These are phyloP conservation scores for Agrocybe praecox DNA, from an alignment of 768 basidiomycete genomes.

Conservation along the genomic window DNA sequence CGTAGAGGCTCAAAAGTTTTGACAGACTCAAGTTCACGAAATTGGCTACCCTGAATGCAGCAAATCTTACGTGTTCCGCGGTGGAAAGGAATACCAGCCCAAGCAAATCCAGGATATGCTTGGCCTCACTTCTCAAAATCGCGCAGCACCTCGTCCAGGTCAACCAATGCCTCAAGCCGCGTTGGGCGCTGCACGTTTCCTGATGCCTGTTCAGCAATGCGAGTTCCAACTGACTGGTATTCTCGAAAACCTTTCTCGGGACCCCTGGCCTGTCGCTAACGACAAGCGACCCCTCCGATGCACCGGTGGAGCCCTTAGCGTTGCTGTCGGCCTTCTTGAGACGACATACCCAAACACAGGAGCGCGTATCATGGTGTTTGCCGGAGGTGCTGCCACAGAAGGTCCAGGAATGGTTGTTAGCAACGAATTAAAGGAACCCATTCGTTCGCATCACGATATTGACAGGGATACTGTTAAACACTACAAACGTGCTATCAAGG, in stretches of 20 bases:
- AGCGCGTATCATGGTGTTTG: slow-evolving; percentile 93
- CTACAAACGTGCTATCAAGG: slow-evolving; percentile 96
- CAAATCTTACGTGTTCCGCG: slow-evolving; percentile 99
- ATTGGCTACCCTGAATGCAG: slow-evolving; percentile 95
- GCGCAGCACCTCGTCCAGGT: slow-evolving; percentile 86
- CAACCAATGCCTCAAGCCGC: slow-evolving; percentile 84
- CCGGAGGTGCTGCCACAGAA: slow-evolving; percentile 95
- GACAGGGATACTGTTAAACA: slow-evolving; percentile 98
- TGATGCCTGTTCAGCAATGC: slow-evolving; percentile 89
- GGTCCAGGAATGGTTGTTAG: slow-evolving; percentile 97
- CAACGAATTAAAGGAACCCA: slow-evolving; percentile 95
- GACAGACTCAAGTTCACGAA: slow-evolving; percentile 98
- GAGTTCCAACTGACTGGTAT: slow-evolving; percentile 97
- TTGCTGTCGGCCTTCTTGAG: slow-evolving; percentile 93
- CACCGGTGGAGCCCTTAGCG: slow-evolving; percentile 92
- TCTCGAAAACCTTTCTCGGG: slow-evolving; percentile 82
- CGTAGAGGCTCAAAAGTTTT: slow-evolving; percentile 59
- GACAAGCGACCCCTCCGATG: slow-evolving; percentile 92
- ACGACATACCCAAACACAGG: slow-evolving; percentile 96
- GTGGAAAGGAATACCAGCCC: slow-evolving; percentile 93
- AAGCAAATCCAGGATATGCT: slow-evolving; percentile 99
- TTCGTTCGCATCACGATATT: slow-evolving; percentile 98
- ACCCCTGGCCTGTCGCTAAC: slow-evolving; percentile 96
- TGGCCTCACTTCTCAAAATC: slow-evolving; percentile 76
- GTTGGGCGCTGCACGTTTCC: slow-evolving; percentile 87